These are phyloP conservation scores for Fusarium sp. DNA, from an alignment of 2,329 filamentous ascomycete species.

Conservation along the genomic window DNA sequence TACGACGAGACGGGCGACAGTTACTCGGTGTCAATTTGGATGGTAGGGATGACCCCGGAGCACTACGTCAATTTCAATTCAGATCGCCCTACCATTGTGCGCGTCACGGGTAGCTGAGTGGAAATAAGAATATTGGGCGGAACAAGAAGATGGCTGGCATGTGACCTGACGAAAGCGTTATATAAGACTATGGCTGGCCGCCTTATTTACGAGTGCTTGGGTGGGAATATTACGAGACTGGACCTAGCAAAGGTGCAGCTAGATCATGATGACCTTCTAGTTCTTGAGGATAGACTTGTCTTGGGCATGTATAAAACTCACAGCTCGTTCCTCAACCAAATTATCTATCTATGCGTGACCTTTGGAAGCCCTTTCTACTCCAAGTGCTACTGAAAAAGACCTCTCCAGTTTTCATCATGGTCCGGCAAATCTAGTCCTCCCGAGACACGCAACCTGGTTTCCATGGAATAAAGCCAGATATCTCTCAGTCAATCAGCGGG, in stretches of 20 bases:
- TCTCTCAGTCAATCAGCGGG: no score
- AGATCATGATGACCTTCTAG: not conserved
- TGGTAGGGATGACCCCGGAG: not conserved
- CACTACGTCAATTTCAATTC: not conserved
- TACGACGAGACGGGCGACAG: not conserved
- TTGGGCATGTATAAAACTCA: no score
- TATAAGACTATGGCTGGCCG: not conserved
- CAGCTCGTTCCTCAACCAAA: no score
- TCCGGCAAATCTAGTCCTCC: no score
- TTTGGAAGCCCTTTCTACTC: no score
- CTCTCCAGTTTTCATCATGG: no score
- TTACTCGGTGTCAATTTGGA: not conserved
- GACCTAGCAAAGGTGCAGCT: not conserved
- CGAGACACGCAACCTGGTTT: no score
- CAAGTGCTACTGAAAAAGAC: no score
- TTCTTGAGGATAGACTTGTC: not conserved
- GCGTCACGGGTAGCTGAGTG: not conserved
- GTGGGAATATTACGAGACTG: not conserved
- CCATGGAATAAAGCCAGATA: no score
- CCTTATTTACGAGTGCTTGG: not conserved
- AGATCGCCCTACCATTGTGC: not conserved
- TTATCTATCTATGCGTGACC: no score
- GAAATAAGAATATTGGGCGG: not conserved
- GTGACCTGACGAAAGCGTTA: not conserved
- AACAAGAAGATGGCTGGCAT: not conserved